Evolutionary conservation across 1,139 yeast genomes (phyloP), one percentile per base, ranked within the genome.

Genomic region (Taphrina populina): DNA sequence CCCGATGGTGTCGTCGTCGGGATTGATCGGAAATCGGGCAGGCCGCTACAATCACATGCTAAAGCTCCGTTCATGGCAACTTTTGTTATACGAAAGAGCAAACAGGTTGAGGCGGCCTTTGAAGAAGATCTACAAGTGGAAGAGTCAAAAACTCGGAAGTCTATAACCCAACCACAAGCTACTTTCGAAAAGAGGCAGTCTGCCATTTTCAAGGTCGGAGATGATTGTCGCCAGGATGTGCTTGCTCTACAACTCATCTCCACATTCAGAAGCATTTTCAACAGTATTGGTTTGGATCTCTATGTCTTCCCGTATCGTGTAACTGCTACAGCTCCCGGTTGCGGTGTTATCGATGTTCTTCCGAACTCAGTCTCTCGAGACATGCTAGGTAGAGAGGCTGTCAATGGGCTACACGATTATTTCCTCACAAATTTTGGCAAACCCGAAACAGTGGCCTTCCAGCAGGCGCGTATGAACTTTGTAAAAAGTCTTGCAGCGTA

Each of bases 61-160:
- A 94, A 94, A 69, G 97, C 99, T 0, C 99, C 99, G 41, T 94
- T 88, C 68, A 79, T 94, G 90, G 98, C 98, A 0, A 84, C 95
- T 0, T 94, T 94, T 73, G 85, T 83, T 69, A 88, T 94, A 63
- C 77, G 78, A 51, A 36, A 83, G 80, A 41, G 36, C 6, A 32
- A 40, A 64, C 80, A 81, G 21, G 70, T 76, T 1, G 61, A 24
- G 17, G 52, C 33, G 20, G 39, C 49, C 5, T 33, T 52, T 24
- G 45, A 52, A 13, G 58, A 44, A 21, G 58, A 56, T 15, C 26
- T 24, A 21, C 55, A 36, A 10, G 56, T 60, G 39, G 79, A 62
- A 20, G 64, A 77, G 47, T 71, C 71, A 13, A 81, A 79, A 2
- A 67, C 70, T 15, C 67, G 68, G 6, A 71, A 65, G 11, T 64